These are phyloP conservation scores for Rhizopogon vulgaris DNA, from an alignment of 768 basidiomycete genomes.

Conservation along the genomic window DNA sequence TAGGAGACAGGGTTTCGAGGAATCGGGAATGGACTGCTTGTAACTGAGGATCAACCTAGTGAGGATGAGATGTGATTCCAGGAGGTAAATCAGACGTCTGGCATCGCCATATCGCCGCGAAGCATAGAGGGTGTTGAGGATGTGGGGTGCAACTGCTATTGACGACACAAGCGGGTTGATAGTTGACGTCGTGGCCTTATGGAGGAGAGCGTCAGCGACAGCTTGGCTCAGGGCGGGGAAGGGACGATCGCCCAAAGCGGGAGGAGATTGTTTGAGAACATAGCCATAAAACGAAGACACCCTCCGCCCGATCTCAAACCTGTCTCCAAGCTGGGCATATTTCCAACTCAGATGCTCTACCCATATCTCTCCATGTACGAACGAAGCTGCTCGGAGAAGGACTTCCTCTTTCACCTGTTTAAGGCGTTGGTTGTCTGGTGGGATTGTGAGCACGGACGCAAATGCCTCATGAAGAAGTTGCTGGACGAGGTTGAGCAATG, in stretches of 20 bases:
- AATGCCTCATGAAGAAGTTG: constrained; percentile 72
- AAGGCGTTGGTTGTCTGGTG: constrained; percentile 52
- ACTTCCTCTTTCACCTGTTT: constrained; percentile 81
- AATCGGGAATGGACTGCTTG: constrained; percentile 45
- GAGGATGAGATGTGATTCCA: constrained; percentile 62
- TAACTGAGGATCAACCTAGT: constrained; percentile 56
- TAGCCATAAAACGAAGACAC: constrained; percentile 62
- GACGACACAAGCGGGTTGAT: constrained; percentile 75
- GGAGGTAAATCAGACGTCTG: constrained; percentile 56
- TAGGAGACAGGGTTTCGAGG: constrained; percentile 53
- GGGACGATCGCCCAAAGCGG: constrained; percentile 45
- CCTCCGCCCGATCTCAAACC: constrained; percentile 74
- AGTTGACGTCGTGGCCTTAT: constrained; percentile 70
- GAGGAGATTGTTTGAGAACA: constrained; percentile 59
- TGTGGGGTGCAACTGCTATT: constrained; percentile 54
- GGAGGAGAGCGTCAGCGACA: constrained; percentile 65
- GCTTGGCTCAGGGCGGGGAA: constrained; percentile 56
- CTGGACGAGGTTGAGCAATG: constrained; percentile 70
- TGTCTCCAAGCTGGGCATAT: constrained; percentile 72
- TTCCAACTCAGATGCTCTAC: constrained; percentile 82
- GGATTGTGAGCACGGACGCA: constrained; percentile 38
- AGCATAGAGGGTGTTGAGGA: constrained; percentile 53
- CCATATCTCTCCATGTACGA: constrained; percentile 88
- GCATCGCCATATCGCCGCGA: constrained; percentile 68
- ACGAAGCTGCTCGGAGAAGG: constrained; percentile 65